Base-by-base conservation (phyloP, 208 protist species). In the Naegleria lovaniensis region DNA sequence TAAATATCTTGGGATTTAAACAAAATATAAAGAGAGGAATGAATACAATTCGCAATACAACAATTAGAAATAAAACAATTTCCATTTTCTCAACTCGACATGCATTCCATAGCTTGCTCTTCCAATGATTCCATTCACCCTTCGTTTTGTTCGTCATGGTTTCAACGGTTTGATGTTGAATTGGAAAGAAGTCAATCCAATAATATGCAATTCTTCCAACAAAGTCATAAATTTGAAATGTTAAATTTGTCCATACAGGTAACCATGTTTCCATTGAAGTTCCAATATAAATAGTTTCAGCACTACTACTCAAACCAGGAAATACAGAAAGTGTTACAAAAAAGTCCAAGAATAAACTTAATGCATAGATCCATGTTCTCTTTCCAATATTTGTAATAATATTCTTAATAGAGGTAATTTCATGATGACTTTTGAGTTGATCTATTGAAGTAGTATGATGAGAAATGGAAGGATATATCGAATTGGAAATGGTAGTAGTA, bases 191-290 rank as follows among this genome's bases (percentile, higher is more conserved):
- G 29, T 38, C 16, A 39, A 88, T 39, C 6, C 7, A 89, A 39
- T 43, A 38, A 41, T 43, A 43, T 0, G 29, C 7, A 29, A 25
- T n/a, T 76, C 86, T 89, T 76, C 86, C 86, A 41, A 89, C 7
- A 76, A 89, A 75, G 75, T 89, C 86, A 76, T 4, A 36, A 9
- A 89, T 33, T n/a, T 76, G 16, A 41, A 89, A 89, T 5, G 58
- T 43, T 1, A 41, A 11, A 76, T 29, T 41, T 9, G 58, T 39
- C 9, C 55, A 29, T 3, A 89, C 25, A 25, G 86, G 51, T 5
- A 76, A 89, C 86, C 86, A 89, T 39, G 29, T 41, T 76, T 25
- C 33, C 86, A 58, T 48, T 3, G 13, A 67, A 5, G 36, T 87
- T 88, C 13, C 33, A 83, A 19, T 33, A n/a, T 84, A 76, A 59